Conservation (phyloP, 495 filamentous ascomycete genomes). For the Tuber aestivum region DNA sequence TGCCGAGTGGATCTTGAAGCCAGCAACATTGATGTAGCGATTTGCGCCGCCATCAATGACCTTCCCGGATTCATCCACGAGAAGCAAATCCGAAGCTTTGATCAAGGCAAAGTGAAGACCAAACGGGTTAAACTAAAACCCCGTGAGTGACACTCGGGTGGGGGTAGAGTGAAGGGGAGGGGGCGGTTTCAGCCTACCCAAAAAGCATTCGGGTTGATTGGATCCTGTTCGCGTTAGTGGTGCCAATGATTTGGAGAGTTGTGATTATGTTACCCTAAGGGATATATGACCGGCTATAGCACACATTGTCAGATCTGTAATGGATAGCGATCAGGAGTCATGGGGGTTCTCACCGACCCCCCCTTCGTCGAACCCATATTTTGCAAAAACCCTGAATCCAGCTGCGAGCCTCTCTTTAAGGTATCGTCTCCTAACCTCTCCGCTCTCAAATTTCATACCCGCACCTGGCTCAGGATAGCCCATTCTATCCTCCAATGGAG, state of each 20-base stretch:
- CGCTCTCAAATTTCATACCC: background rate
- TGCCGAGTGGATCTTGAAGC: conserved; percentile 62
- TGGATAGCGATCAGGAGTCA: conserved; percentile 9
- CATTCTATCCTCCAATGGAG: background rate
- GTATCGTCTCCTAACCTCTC: conserved; percentile 53
- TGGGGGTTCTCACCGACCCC: conserved; percentile 55
- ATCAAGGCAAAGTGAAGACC: conserved; percentile 66
- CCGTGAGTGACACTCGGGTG: background rate
- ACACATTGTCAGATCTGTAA: background rate
- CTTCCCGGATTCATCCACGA: conserved; percentile 58
- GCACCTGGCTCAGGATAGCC: background rate
- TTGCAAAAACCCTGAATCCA: conserved; percentile 66
- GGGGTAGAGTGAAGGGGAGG: background rate
- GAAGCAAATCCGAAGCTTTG: conserved; percentile 64
- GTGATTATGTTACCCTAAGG: conserved; percentile 10
- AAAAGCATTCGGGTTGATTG: conserved; percentile 61
- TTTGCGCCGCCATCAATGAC: conserved; percentile 63
- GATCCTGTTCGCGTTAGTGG: conserved; percentile 48
- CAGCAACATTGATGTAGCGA: conserved; percentile 55
- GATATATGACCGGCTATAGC: conserved; percentile 33
- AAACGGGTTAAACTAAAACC: conserved; percentile 58
- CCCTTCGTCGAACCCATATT: conserved; percentile 64
- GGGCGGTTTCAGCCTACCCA: conserved; percentile 49
- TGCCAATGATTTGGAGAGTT: background rate
- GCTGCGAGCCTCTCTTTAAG: conserved; percentile 67